These are phyloP conservation scores for Monosporascus sp. DNA, from an alignment of 2,329 filamentous ascomycete genomes.

Conservation along the genomic window DNA sequence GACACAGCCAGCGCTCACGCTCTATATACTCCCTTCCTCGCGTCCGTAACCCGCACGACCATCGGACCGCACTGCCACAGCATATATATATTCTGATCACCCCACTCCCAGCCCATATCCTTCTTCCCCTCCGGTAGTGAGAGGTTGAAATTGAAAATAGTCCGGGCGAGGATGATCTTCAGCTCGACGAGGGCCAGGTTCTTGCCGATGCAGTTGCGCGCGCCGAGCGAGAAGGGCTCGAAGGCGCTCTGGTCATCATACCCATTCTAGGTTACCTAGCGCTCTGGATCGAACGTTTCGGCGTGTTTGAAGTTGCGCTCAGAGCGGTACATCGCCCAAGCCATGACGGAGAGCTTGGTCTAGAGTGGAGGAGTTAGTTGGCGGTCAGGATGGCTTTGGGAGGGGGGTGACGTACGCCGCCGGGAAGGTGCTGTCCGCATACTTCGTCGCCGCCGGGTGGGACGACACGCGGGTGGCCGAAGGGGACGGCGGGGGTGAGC, in stretches of 20 bases:
- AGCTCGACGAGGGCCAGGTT: slow-evolving; percentile 6
- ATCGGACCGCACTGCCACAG: no score
- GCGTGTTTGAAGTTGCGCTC: slow-evolving; percentile 13
- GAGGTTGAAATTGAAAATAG: not conserved
- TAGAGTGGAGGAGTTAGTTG: not conserved
- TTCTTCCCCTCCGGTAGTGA: no score
- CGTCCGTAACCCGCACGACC: no score
- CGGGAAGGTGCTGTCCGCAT: slow-evolving; percentile 14
- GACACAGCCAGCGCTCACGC: no score
- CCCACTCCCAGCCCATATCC: no score
- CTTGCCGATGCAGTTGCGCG: slow-evolving; percentile 19
- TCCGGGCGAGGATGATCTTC: not conserved
- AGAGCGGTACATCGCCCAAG: slow-evolving; percentile 1
- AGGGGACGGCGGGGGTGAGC: slow-evolving; percentile 28
- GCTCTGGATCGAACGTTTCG: slow-evolving; percentile 17
- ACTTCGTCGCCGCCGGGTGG: slow-evolving; percentile 8
- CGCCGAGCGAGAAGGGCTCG: slow-evolving; percentile 17
- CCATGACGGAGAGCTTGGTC: not conserved
- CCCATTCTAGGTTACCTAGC: slow-evolving; percentile 11
- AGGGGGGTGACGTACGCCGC: slow-evolving; percentile 8
- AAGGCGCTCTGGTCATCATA: slow-evolving; percentile 13
- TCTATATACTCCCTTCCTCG: no score
- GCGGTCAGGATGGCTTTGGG: not conserved
- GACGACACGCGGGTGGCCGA: slow-evolving; percentile 20
- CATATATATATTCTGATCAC: no score